Evolutionary conservation across 2,329 filamentous ascomycete species (phyloP), one percentile per base, ranked within the genome.

Genomic region (Trichoderma oligosporum): DNA sequence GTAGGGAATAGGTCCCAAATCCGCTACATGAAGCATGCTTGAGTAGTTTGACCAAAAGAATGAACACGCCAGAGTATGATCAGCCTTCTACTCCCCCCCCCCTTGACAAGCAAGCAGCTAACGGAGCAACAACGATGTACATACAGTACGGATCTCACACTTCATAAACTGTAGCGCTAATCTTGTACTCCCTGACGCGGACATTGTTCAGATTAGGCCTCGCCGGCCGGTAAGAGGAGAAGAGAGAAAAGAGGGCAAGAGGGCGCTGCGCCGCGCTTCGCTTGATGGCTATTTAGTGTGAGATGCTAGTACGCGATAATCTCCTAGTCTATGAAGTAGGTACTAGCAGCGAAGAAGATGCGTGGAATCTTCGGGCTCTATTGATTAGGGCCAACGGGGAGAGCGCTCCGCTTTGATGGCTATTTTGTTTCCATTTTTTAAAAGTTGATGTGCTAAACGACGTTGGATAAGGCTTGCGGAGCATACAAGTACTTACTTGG

Each of bases 121-220:
- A 14, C 41, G 24, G 18, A 25, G 39, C 51, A 31, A 25, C 31
- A 42, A 27, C 27, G 6, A 49, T 44, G 51, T 54, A 54, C 51
- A 14, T 24, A 54, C 51, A 54, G 51, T 54, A 54, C 41, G 41
- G 41, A 54, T 54, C 31, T 7, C 16, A n/a, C 8, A 14, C 7
- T 4, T 11, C 31, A n/a, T n/a, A 44, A 14, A 54, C 51, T 54
- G 51, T 54, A 31, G 51, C 41, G 39, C 51, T 54, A 44, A 46
- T 45, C 31, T 53, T 29, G 38, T 29, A 38, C 22, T 38, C 33
- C 31, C 31, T 20, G 39, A 22, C 39, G 22, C 12, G 22, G 42
- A 12, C 24, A 27, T 51, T 51, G 24, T 41, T 51, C 35, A 45
- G 39, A 44, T 54, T 42, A 39, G 29, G 39, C 25, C 35, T 39